Evolutionary conservation across 2,329 filamentous ascomycete genomes (phyloP), one percentile per base, ranked within the genome.

Genomic region (Fusarium piperis): DNA sequence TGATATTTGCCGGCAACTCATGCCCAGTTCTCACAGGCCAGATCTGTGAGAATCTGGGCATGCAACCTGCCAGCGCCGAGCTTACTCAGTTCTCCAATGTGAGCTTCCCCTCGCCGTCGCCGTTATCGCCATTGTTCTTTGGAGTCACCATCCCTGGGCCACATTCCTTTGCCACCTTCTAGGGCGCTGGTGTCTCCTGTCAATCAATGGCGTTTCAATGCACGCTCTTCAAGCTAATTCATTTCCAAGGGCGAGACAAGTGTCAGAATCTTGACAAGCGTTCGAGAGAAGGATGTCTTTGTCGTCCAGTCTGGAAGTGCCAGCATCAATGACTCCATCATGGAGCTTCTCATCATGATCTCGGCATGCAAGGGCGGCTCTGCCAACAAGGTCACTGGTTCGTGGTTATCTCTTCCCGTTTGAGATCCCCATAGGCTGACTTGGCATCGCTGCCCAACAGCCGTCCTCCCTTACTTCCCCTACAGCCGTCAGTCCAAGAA

Each of bases 401-500:
- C 76, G 88, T 82, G 69, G 55, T 62, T 64, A 64, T 68, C 68
- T 62, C 39, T 52, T 41, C 53, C 55, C 39, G 48, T 64, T 30
- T 64, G 53, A 62, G 62, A 70, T 63, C 59, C 65, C 32, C 60
- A 70, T 72, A 59, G 62, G 66, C 68, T 61, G 30, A 72, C 66
- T 57, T 61, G 20, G 69, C 68, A 62, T 68, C 66, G 48, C 70
- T 59, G 60, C 57, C 23, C 10, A 59, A 65, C 78, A 95, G 94
- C 94, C 73, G 93, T 96, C 71, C 89, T 96, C 78, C 94, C 94
- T 13, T 98, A 98, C 84, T 99, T 98, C 79, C 96, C 96, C n/a
- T 99, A 99, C 85, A 98, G 94, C 75, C 94, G 96, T 70, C 96
- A 99, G 83, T 98, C 95, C 65, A 99, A 99, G 87, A 98, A 98